These are phyloP conservation scores for Arthroderma sp. DNA, from an alignment of 2,329 filamentous ascomycete genomes.

Conservation along the genomic window DNA sequence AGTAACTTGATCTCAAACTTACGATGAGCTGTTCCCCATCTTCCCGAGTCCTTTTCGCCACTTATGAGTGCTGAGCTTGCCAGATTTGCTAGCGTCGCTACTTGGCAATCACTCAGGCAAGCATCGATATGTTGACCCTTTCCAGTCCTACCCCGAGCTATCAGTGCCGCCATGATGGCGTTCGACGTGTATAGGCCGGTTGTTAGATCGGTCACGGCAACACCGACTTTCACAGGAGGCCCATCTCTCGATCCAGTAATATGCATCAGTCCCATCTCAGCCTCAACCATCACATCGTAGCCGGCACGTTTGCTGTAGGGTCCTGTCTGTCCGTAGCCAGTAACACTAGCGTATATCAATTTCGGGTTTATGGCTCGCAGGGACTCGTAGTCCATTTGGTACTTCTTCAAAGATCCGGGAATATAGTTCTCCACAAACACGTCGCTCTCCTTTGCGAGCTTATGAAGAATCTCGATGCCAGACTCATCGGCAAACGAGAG, in stretches of 20 bases:
- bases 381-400: constrained; percentile 75
- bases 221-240: constrained; percentile 90
- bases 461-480: constrained; percentile 77
- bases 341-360: constrained; percentile 91
- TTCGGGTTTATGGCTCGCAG: constrained; percentile 69
- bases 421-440: constrained; percentile 96
- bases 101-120: constrained; percentile 84
- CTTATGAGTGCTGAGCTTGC: constrained; percentile 84
- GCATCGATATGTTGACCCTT: constrained; percentile 88
- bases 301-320: constrained; percentile 78
- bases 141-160: constrained; percentile 62
- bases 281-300: constrained; percentile 99
- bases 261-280: constrained; percentile 96
- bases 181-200: constrained; percentile 93
- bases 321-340: constrained; percentile 90
- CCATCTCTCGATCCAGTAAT: constrained; percentile 84
- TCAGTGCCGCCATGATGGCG: constrained; percentile 82
- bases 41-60: constrained; percentile 71
- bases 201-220: constrained; percentile 90
- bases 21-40: constrained; percentile 97
- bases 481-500: constrained; percentile 78
- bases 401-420: constrained; percentile 78
- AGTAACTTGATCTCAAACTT: constrained; percentile 22
- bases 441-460: constrained; percentile 71
- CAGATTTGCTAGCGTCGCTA: constrained; percentile 88